A percentile compares a stretch with the other conserved stretches of the same genome.
Evolutionary conservation across 2,329 filamentous ascomycete species (phyloP).

Genomic region (Neonectria faginata): DNA sequence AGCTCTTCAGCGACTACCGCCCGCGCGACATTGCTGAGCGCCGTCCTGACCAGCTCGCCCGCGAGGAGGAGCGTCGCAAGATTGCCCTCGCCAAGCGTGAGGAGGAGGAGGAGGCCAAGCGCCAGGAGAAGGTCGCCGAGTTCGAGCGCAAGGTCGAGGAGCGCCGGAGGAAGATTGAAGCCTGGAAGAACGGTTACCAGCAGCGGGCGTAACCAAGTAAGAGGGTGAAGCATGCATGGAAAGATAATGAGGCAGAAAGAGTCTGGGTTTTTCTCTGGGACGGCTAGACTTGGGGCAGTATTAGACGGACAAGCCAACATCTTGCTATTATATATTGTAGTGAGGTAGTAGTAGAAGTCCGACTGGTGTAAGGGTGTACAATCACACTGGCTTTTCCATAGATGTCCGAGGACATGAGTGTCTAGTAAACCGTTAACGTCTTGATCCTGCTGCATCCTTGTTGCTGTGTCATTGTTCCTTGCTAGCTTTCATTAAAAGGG

Average conservation of each 20-base stretch:
- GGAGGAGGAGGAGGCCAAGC: slow-evolving; percentile 65
- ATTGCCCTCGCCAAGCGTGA: slow-evolving; percentile 61
- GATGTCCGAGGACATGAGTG: slow-evolving; percentile 14
- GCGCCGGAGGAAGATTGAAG: slow-evolving; percentile 60
- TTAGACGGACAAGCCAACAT: slow-evolving; percentile 19
- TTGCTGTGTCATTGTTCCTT: not conserved
- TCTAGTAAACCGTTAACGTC: slow-evolving; percentile 15
- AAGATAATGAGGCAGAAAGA: not conserved
- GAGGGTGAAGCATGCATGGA: no score
- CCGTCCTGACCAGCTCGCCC: slow-evolving; percentile 84
- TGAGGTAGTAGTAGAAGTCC: not conserved
- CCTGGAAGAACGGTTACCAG: slow-evolving; percentile 51
- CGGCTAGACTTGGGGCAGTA: slow-evolving; percentile 24
- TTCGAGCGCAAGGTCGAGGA: slow-evolving; percentile 70
- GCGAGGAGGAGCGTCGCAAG: slow-evolving; percentile 77
- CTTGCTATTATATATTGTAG: slow-evolving; percentile 1
- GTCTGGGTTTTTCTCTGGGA: slow-evolving; percentile 15
- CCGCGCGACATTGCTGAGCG: slow-evolving; percentile 93
- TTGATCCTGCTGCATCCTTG: slow-evolving; percentile 7
- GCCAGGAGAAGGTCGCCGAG: slow-evolving; percentile 66
- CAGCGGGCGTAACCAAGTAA: no score
- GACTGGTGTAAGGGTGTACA: slow-evolving; percentile 13
- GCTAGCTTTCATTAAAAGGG: not conserved
- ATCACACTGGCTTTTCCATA: slow-evolving; percentile 17
- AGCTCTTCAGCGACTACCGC: slow-evolving; percentile 87